Evolutionary conservation across 352 stramenopile species (phyloP).

Genomic region (Phytophthora tentaculata): DNA sequence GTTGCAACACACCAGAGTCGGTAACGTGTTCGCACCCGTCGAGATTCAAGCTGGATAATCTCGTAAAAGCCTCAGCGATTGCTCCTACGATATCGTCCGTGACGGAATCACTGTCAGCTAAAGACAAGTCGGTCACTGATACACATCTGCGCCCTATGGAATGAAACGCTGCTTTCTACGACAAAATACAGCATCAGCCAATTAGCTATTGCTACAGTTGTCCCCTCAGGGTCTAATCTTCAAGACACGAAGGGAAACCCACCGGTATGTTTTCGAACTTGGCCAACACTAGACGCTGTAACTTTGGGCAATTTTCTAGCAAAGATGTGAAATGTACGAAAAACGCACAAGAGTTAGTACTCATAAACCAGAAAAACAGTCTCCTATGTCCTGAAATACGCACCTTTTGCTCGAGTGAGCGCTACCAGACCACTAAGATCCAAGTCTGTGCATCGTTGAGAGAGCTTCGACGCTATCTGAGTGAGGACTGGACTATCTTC

Average conservation of each 20-base stretch:
- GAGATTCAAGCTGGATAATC: conserved; percentile 53
- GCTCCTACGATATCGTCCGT: conserved; percentile 60
- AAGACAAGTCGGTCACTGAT: conserved; percentile 38
- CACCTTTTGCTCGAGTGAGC: conserved; percentile 43
- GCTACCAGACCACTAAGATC: conserved; percentile 48
- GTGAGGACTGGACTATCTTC: conserved; percentile 26
- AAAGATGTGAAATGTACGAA: conserved; percentile 45
- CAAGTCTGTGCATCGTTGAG: conserved; percentile 49
- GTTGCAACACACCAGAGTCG: conserved; percentile 45
- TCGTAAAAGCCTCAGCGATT: conserved; percentile 42
- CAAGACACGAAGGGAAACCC: conserved; percentile 17
- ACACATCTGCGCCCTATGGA: conserved; percentile 35
- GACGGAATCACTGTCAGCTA: conserved; percentile 54
- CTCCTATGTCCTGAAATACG: background rate
- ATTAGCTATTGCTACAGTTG: too few relatives aligned
- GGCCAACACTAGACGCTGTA: conserved; percentile 50
- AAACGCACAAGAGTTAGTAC: background rate
- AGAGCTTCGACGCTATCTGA: conserved; percentile 57
- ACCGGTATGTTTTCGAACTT: conserved; percentile 47
- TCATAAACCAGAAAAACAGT: background rate
- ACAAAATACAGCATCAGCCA: conserved; percentile 15
- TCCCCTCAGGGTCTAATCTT: too few relatives aligned
- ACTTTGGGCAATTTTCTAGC: conserved; percentile 43
- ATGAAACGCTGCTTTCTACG: conserved; percentile 60
- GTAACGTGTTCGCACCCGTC: conserved; percentile 62